phyloP scores from a whole-genome alignment of 129 eudicot species.

The Centaurea solstitialis region DNA sequence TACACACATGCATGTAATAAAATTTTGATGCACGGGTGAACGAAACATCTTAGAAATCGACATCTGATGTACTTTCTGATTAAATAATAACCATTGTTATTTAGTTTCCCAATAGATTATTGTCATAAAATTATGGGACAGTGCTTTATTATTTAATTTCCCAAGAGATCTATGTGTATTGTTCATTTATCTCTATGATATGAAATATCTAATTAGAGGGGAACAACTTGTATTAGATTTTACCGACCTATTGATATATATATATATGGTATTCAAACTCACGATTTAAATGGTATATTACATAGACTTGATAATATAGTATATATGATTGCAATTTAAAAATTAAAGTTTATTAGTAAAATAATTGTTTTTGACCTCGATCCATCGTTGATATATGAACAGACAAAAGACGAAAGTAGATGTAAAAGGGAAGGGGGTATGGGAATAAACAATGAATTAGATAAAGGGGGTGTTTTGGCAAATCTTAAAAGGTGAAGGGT shows the following conservation, averaged over 20 bases:
- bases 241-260: neutral
- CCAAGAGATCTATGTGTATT: neutral
- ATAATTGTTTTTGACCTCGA: neutral
- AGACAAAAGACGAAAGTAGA: neutral
- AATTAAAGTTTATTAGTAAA: neutral
- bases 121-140: neutral
- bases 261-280: neutral
- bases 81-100: neutral
- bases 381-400: neutral
- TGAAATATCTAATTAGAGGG: neutral
- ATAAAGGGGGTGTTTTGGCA: neutral
- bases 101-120: neutral
- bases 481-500: neutral
- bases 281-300: neutral
- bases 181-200: neutral
- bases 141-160: neutral
- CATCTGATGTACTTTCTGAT: neutral
- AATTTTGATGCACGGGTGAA: conserved; percentile 1
- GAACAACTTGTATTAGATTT: neutral
- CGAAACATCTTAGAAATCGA: conserved; percentile 9
- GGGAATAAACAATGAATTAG: neutral
- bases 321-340: neutral
- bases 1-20: neutral
- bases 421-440: neutral
- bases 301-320: too few relatives aligned